These are phyloP conservation scores for Davidsoniella neocaledoniae DNA, from an alignment of 2,329 filamentous ascomycete species.

Conservation along the genomic window DNA sequence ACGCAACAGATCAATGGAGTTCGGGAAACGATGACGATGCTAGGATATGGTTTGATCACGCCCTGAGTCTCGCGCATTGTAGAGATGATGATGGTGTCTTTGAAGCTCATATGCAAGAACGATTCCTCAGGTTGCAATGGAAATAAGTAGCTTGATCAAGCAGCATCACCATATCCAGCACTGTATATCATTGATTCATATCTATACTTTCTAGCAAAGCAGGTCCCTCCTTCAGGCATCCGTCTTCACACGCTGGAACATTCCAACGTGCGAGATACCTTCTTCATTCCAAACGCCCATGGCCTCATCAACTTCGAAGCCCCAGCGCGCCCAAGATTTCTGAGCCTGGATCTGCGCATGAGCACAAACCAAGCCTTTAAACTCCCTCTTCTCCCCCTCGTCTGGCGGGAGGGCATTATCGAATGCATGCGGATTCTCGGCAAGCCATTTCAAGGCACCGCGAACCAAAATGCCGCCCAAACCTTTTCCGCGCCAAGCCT, in stretches of 20 bases:
- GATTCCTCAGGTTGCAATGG: constrained; percentile 25
- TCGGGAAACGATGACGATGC: constrained; percentile 36
- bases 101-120: constrained; percentile 26
- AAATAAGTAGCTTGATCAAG: background rate
- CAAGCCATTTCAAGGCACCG: constrained; percentile 51
- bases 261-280: constrained; percentile 69
- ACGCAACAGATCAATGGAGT: constrained; percentile 48
- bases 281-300: constrained; percentile 73
- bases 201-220: background rate
- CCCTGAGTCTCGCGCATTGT: constrained; percentile 43
- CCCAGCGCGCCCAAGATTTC: constrained; percentile 50
- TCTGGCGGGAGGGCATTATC: constrained; percentile 18
- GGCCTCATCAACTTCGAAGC: constrained; percentile 55
- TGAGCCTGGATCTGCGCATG: constrained; percentile 60
- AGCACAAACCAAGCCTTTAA: constrained; percentile 57
- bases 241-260: constrained; percentile 43
- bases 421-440: constrained; percentile 39
- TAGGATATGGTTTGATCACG: constrained; percentile 44
- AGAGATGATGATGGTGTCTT: constrained; percentile 36
- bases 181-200: background rate
- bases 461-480: constrained; percentile 51
- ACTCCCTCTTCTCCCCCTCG: constrained; percentile 24
- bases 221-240: background rate
- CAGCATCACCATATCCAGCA: background rate
- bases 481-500: constrained; percentile 46